These are phyloP conservation scores for Anisogramma anomala DNA, from an alignment of 2,329 filamentous ascomycete genomes.

Conservation along the genomic window DNA sequence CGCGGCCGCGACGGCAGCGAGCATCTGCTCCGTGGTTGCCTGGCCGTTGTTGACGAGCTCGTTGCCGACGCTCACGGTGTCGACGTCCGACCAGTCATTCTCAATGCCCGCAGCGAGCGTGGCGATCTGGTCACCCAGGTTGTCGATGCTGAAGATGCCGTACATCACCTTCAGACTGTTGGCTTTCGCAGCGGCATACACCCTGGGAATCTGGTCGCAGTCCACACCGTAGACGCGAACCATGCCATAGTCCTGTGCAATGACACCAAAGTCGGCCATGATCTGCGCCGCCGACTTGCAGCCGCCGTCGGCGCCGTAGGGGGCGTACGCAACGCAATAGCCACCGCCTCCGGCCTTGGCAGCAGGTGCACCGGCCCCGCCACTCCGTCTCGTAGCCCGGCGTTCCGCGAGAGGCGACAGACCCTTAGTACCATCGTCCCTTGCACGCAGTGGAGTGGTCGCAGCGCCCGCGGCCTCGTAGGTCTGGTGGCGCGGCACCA, in stretches of 20 bases:
- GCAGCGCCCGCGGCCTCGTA: neutral
- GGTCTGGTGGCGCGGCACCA: neutral
- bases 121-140: conserved; percentile 44
- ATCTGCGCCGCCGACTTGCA: conserved; percentile 60
- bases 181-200: conserved; percentile 51
- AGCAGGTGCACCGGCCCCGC: neutral
- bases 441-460: neutral
- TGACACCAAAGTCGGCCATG: conserved; percentile 48
- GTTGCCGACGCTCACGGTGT: conserved; percentile 69
- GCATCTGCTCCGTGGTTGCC: conserved; percentile 41
- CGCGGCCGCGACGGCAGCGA: conserved; percentile 45
- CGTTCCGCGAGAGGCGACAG: neutral
- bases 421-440: neutral
- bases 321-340: conserved; percentile 37
- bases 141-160: conserved; percentile 56
- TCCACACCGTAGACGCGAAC: conserved; percentile 73
- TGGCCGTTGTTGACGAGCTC: conserved; percentile 60
- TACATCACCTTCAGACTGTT: conserved; percentile 60
- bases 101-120: conserved; percentile 47
- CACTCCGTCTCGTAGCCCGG: neutral
- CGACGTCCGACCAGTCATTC: conserved; percentile 55
- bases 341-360: conserved; percentile 15
- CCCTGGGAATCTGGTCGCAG: conserved; percentile 58
- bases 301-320: conserved; percentile 37
- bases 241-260: conserved; percentile 43